Conservation (phyloP, 306 rosid genomes). For the Malus fusca region DNA sequence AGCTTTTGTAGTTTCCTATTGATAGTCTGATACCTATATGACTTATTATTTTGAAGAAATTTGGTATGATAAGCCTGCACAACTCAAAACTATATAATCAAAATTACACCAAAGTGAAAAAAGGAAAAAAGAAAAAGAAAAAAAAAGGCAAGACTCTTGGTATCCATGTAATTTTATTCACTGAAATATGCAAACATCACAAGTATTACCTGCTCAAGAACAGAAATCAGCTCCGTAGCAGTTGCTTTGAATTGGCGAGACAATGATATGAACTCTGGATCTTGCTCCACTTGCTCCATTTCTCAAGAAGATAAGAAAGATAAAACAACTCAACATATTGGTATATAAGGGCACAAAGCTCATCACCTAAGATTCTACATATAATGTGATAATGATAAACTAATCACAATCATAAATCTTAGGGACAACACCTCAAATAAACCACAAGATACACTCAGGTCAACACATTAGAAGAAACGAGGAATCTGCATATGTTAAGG, state of each 20-base stretch:
- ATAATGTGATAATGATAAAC: conserved; percentile 3
- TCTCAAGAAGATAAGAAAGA: conserved; percentile 47
- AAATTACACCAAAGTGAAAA: neutral
- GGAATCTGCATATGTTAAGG: neutral
- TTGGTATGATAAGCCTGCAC: neutral
- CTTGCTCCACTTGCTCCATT: conserved; percentile 95
- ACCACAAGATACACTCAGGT: neutral
- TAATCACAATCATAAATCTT: neutral
- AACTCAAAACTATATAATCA: neutral
- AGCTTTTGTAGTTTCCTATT: neutral
- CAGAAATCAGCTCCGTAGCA: conserved; percentile 86
- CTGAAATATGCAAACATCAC: neutral
- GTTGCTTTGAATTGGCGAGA: conserved; percentile 95
- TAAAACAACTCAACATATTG: conserved; percentile 32
- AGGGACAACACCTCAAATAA: neutral
- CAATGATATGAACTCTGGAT: conserved; percentile 68
- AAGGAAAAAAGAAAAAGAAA: neutral
- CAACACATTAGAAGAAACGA: neutral
- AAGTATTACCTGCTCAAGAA: conserved; percentile 84
- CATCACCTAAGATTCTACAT: neutral
- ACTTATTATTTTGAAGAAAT: neutral
- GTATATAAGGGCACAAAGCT: conserved; percentile 24
- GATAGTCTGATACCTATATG: neutral
- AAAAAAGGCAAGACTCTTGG: neutral
- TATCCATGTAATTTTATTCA: neutral